A percentile compares a stretch with the other conserved stretches of the same genome.
Evolutionary conservation across 2,329 filamentous ascomycete species (phyloP).

Genomic region (Calonectria naviculata): DNA sequence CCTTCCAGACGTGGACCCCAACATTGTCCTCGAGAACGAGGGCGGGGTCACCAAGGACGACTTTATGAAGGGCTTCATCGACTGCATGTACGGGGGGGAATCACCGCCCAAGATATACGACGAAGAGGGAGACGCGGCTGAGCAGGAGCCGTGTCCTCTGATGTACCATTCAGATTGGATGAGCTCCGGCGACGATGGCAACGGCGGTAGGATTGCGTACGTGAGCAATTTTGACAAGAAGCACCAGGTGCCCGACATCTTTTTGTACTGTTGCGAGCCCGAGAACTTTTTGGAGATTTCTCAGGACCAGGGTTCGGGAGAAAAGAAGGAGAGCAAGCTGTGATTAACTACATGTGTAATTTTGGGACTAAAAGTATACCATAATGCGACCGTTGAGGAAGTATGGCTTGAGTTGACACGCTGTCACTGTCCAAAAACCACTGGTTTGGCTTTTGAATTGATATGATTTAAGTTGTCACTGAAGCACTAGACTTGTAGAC

Average conservation of each 20-base stretch:
- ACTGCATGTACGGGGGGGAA: slow-evolving; percentile 17
- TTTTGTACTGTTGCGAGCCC: slow-evolving; percentile 13
- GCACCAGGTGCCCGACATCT: slow-evolving; percentile 1
- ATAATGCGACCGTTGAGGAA: no score
- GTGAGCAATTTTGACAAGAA: background rate
- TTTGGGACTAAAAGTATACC: no score
- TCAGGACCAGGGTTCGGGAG: background rate
- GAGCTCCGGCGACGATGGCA: background rate
- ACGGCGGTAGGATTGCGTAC: background rate
- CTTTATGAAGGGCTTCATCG: background rate
- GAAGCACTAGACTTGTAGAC: no score
- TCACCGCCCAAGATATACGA: background rate
- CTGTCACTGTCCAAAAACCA: no score
- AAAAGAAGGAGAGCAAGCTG: background rate
- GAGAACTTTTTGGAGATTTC: background rate
- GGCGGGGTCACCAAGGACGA: slow-evolving; percentile 21
- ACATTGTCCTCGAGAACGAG: slow-evolving; percentile 8
- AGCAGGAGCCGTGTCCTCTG: background rate
- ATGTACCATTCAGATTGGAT: slow-evolving; percentile 8
- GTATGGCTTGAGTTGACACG: no score
- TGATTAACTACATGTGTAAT: background rate
- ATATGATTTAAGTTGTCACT: no score
- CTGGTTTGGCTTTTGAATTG: no score
- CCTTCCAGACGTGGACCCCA: slow-evolving; percentile 3
- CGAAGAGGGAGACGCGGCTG: background rate